These are phyloP conservation scores for Umbilicaria muhlenbergii DNA, from an alignment of 495 filamentous ascomycete genomes.

Conservation along the genomic window DNA sequence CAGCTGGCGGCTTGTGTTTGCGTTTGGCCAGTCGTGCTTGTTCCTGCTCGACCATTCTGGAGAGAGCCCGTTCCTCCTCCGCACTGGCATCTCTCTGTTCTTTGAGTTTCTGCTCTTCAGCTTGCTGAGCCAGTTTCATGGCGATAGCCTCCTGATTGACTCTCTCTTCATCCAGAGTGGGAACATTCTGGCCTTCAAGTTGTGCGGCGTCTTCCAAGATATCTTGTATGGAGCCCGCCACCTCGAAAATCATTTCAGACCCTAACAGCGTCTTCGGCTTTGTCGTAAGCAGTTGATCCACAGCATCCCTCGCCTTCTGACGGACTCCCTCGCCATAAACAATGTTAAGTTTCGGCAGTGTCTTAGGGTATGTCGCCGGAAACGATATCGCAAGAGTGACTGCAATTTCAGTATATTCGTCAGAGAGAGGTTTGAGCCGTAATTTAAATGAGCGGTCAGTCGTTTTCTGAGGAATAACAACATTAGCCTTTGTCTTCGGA, in stretches of 20 bases:
- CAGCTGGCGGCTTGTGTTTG: constrained; percentile 14
- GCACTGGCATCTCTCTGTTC: constrained; percentile 38
- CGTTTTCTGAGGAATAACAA: constrained; percentile 38
- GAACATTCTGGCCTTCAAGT: constrained; percentile 53
- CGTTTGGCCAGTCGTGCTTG: constrained; percentile 25
- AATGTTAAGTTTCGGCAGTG: constrained; percentile 57
- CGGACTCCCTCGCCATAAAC: constrained; percentile 44
- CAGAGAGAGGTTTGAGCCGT: constrained; percentile 48
- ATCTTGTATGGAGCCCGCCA: constrained; percentile 71
- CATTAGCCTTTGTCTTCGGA: too few species aligned
- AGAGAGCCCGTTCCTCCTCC: constrained; percentile 62
- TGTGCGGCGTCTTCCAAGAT: constrained; percentile 75
- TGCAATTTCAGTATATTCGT: constrained; percentile 40
- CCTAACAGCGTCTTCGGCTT: constrained; percentile 60
- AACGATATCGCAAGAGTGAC: constrained; percentile 55
- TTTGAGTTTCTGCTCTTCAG: constrained; percentile 32
- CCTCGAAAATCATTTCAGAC: constrained; percentile 78
- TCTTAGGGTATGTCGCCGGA: constrained; percentile 88
- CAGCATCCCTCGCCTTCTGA: constrained; percentile 46
- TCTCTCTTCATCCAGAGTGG: constrained; percentile 81
- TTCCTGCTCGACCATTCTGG: constrained; percentile 57
- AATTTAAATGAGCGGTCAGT: constrained; percentile 68
- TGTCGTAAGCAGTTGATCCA: constrained; percentile 51
- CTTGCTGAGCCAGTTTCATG: constrained; percentile 33
- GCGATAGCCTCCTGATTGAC: constrained; percentile 49